These are phyloP conservation scores for Serendipita sp. DNA, from an alignment of 768 basidiomycete species.

Conservation along the genomic window DNA sequence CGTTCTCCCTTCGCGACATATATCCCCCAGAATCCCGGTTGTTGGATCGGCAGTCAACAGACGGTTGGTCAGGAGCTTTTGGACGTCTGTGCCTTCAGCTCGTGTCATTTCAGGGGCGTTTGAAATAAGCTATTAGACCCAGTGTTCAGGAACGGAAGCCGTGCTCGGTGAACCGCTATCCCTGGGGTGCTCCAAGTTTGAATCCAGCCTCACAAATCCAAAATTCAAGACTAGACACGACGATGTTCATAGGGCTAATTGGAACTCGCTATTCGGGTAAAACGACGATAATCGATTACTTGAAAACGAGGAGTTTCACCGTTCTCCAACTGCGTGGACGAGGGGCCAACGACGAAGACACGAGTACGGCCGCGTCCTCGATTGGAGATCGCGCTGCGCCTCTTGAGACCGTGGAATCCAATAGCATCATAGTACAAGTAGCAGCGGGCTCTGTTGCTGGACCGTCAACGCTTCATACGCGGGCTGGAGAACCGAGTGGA, in stretches of 20 bases:
- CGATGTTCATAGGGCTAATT: slow-evolving; percentile 22
- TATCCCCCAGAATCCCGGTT: background rate
- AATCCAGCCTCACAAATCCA: background rate
- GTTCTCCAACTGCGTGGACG: slow-evolving; percentile 26
- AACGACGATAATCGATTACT: slow-evolving; percentile 36
- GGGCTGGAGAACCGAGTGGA: too few relatives aligned
- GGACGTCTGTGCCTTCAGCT: too few relatives aligned
- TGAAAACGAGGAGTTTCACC: slow-evolving; percentile 42
- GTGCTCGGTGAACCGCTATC: too few relatives aligned
- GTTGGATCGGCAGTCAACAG: background rate
- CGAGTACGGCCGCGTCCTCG: background rate
- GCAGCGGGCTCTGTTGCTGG: too few relatives aligned
- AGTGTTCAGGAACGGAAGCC: too few relatives aligned
- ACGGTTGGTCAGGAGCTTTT: background rate
- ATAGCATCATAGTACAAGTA: too few relatives aligned
- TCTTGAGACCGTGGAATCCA: background rate
- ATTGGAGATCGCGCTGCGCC: background rate
- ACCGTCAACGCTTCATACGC: too few relatives aligned
- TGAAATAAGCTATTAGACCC: background rate
- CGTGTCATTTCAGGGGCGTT: too few relatives aligned
- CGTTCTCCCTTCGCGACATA: background rate
- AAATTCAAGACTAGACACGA: background rate
- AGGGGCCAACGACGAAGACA: slow-evolving; percentile 9
- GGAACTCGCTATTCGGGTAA: slow-evolving; percentile 33
- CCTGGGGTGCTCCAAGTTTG: background rate